Conservation (phyloP, 2,329 filamentous ascomycete species). For the Didymellaceae sp. region DNA sequence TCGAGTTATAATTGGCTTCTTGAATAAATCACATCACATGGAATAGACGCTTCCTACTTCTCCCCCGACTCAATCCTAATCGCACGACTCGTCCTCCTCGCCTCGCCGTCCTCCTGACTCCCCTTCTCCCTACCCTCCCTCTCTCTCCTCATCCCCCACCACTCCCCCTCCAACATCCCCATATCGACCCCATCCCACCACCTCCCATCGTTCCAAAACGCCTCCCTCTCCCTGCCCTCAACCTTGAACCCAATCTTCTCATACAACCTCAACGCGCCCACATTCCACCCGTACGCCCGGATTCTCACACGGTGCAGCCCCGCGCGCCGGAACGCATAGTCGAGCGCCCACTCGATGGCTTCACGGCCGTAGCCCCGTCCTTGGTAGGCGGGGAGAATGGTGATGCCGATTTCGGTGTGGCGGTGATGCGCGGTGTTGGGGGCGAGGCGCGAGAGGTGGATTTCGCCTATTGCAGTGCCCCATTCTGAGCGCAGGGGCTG, state of each 20-base stretch:
- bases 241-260: constrained; percentile 54
- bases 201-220: constrained; percentile 52
- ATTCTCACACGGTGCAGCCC: constrained; percentile 56
- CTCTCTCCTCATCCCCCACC: constrained; percentile 22
- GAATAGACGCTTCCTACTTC: background rate
- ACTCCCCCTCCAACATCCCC: constrained; percentile 41
- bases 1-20: too few species aligned
- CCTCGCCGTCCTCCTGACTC: background rate
- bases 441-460: constrained; percentile 6
- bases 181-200: constrained; percentile 44
- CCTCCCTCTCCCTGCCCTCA: constrained; percentile 54
- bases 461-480: constrained; percentile 20
- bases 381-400: constrained; percentile 46
- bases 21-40: too few species aligned
- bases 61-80: constrained; percentile 7
- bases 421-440: constrained; percentile 52
- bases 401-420: constrained; percentile 51
- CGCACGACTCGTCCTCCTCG: constrained; percentile 1
- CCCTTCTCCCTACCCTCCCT: constrained; percentile 5
- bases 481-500: too few species aligned
- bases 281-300: constrained; percentile 52
- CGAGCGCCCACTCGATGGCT: constrained; percentile 55
- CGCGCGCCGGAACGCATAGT: constrained; percentile 56
- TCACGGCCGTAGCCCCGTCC: constrained; percentile 56
- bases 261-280: constrained; percentile 53